A percentile compares a stretch with the other conserved stretches of the same genome.
These are phyloP conservation scores for Chenopodium album DNA, from an alignment of 148 eudicot species.

Conservation along the genomic window DNA sequence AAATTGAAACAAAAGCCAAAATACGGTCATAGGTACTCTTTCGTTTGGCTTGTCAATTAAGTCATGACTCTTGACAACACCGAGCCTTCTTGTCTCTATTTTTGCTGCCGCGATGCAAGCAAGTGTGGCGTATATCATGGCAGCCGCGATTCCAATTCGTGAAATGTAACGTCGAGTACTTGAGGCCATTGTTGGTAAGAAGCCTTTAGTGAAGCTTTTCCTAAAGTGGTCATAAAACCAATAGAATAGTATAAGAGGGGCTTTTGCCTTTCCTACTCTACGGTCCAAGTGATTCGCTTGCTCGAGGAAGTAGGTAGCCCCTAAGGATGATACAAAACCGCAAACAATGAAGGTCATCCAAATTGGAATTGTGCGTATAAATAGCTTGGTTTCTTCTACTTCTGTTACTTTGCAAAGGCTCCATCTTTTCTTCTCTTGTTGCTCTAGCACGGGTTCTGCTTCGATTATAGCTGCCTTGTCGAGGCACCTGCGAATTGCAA, in stretches of 20 bases:
- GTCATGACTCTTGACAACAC: conserved; percentile 28
- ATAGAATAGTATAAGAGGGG: conserved; percentile 5
- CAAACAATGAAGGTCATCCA: conserved; percentile 40
- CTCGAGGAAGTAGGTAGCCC: conserved; percentile 50
- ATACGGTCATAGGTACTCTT: conserved; percentile 40
- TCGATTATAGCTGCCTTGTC: conserved; percentile 46
- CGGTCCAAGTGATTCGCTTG: conserved; percentile 47
- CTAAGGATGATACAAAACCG: conserved; percentile 41
- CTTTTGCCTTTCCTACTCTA: conserved; percentile 29
- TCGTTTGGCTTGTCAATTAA: conserved; percentile 37
- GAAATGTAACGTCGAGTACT: conserved; percentile 12
- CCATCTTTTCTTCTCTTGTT: conserved; percentile 35
- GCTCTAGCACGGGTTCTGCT: conserved; percentile 5
- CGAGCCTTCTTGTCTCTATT: conserved; percentile 40
- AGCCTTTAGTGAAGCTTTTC: background rate
- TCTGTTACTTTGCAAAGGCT: conserved; percentile 41
- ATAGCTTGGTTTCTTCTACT: conserved; percentile 45
- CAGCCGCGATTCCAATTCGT: conserved; percentile 25
- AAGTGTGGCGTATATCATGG: conserved; percentile 36
- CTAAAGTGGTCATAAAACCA: conserved; percentile 6
- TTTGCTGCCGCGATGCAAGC: conserved; percentile 52
- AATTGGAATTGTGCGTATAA: conserved; percentile 43
- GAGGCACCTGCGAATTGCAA: conserved; percentile 26
- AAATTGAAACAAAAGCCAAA: conserved; percentile 44
- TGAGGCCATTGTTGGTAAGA: background rate